Evolutionary conservation across 257 asterid species (phyloP).

Genomic region (Jacaranda mimosifolia): DNA sequence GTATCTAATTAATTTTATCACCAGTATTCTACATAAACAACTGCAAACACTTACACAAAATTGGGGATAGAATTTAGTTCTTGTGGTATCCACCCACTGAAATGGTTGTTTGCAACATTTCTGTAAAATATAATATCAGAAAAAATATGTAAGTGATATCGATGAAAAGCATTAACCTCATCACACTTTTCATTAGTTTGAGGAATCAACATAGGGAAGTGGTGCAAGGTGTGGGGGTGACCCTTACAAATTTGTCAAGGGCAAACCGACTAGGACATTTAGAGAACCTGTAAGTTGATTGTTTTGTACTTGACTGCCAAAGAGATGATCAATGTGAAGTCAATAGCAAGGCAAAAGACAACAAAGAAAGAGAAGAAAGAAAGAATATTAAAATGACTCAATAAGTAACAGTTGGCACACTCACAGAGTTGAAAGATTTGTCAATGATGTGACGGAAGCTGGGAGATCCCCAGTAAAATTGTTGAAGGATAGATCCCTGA

Average conservation of each 20-base stretch:
- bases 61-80: constrained; percentile 76
- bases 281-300: constrained; percentile 89
- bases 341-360: constrained; percentile 35
- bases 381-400: background rate
- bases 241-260: constrained; percentile 83
- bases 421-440: constrained; percentile 92
- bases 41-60: constrained; percentile 69
- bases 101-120: constrained; percentile 90
- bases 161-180: constrained; percentile 22
- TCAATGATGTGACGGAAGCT: constrained; percentile 66
- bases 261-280: constrained; percentile 71
- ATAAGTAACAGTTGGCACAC: constrained; percentile 39
- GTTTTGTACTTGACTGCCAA: constrained; percentile 76
- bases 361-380: background rate
- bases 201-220: constrained; percentile 22
- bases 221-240: constrained; percentile 25
- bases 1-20: constrained; percentile 11
- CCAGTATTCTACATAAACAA: constrained; percentile 15
- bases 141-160: constrained; percentile 23
- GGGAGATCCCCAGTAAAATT: constrained; percentile 93
- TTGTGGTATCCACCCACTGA: constrained; percentile 92
- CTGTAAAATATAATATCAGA: constrained; percentile 51
- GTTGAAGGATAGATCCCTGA: constrained; percentile 90
- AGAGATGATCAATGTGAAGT: constrained; percentile 35
- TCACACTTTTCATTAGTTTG: constrained; percentile 13